phyloP scores from a whole-genome alignment of 768 basidiomycete genomes.

The Exidia glandulosa region DNA sequence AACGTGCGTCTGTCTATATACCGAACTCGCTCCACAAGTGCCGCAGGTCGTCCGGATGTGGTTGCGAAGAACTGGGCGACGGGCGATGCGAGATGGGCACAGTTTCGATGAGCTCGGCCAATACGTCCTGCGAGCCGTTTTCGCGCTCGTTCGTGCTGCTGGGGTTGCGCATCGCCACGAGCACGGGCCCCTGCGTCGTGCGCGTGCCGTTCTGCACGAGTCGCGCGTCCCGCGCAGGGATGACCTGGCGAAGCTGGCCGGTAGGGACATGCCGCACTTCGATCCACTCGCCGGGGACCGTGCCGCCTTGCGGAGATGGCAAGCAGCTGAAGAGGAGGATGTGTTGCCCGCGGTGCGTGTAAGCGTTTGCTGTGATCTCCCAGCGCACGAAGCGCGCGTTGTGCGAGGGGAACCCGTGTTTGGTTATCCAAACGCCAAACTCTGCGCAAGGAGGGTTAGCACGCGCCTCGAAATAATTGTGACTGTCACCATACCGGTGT shows the following conservation, averaged over 20 bases:
- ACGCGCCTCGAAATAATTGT: neutral
- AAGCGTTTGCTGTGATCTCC: slow-evolving; percentile 61
- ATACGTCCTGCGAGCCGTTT: slow-evolving; percentile 45
- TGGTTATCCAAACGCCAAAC: slow-evolving; percentile 67
- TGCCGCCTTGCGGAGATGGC: neutral
- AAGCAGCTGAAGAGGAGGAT: slow-evolving; percentile 54
- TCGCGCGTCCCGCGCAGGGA: slow-evolving; percentile 61
- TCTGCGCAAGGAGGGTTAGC: slow-evolving; percentile 27
- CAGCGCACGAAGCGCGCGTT: slow-evolving; percentile 58
- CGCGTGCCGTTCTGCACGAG: slow-evolving; percentile 39
- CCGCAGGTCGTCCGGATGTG: neutral
- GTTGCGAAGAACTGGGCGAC: slow-evolving; percentile 11
- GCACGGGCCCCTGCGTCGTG: slow-evolving; percentile 35
- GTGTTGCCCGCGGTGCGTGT: slow-evolving; percentile 47
- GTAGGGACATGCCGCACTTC: slow-evolving; percentile 59
- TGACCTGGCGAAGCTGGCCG: slow-evolving; percentile 70
- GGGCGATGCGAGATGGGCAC: slow-evolving; percentile 33
- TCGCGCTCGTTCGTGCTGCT: slow-evolving; percentile 43
- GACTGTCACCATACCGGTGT: slow-evolving; percentile 44
- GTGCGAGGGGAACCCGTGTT: slow-evolving; percentile 53
- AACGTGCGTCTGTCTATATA: too few relatives aligned
- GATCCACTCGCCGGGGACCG: slow-evolving; percentile 38
- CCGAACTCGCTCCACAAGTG: neutral
- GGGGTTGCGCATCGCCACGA: slow-evolving; percentile 44
- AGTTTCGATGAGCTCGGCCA: slow-evolving; percentile 63